phyloP scores from a whole-genome alignment of 306 rosid genomes.

The Malus asiatica region DNA sequence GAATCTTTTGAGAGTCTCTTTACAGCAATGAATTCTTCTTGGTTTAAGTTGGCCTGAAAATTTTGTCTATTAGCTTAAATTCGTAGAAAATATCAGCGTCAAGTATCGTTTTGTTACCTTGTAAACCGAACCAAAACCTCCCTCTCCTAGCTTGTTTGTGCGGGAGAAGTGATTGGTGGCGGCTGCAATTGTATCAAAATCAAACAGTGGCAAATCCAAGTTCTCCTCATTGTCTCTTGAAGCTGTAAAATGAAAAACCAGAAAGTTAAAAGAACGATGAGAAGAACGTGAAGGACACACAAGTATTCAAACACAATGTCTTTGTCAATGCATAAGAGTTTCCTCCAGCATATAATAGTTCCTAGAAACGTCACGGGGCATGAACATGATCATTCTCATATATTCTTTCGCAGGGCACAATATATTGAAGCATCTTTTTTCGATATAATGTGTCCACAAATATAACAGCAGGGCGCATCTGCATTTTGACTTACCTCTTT shows the following conservation, averaged over 20 bases:
- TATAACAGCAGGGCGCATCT: neutral
- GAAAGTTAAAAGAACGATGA: no score
- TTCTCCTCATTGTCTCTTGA: slow-evolving; percentile 13
- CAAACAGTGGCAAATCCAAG: slow-evolving; percentile 40
- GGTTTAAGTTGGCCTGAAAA: slow-evolving; percentile 1
- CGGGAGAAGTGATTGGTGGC: slow-evolving; percentile 38
- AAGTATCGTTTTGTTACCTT: slow-evolving; percentile 23
- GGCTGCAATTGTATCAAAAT: slow-evolving; percentile 28
- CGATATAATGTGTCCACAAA: no score
- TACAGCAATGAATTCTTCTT: slow-evolving; percentile 18
- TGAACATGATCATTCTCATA: no score
- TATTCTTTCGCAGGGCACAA: no score
- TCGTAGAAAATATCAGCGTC: neutral
- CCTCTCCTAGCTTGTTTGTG: slow-evolving; percentile 40
- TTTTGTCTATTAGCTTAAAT: neutral
- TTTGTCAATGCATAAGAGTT: no score
- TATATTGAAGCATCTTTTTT: no score
- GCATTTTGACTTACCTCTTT: slow-evolving; percentile 10
- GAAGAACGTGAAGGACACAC: no score
- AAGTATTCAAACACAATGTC: no score
- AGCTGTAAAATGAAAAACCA: neutral
- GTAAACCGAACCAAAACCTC: slow-evolving; percentile 54
- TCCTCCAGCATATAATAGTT: no score
- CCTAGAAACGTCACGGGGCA: no score
- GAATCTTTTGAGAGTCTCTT: slow-evolving; percentile 23